Base-by-base conservation (phyloP, 805 yeast species). In the Lachancea cidri region DNA sequence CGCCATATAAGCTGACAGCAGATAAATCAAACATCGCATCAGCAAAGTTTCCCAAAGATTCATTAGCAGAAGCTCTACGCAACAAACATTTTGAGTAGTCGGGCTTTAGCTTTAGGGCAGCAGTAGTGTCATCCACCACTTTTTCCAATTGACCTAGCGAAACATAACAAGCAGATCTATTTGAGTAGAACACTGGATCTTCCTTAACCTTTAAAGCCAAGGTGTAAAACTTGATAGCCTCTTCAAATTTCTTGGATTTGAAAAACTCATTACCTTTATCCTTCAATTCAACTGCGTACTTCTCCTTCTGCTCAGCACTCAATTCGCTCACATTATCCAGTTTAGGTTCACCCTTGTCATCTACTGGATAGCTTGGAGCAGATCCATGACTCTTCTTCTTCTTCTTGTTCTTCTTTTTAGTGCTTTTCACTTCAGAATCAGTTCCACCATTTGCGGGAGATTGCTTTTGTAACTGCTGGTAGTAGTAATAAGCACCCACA, bases 91-190 rank as follows among this genome's bases (percentile, higher is more conserved):
- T 93, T 56, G 86, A 71, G 68, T 93, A 91, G 61, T 84, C 91
- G 9, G 95, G 96, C 62, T 87, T 84, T 55, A 91, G 68, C 54
- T 79, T 74, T 55, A 93, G 74, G 20, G 98, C 98, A 46, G 74
- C 76, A 16, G 95, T 78, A 43, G 96, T 84, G 63, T 88, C 96
- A 52, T 79, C 85, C 48, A 93, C 74, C 35, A 89, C 96, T 61
- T 87, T 82, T 54, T 86, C 87, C 60, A 78, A 80, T 47, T 88
- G 77, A 49, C 80, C 77, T 51, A 86, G 70, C 6, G 94, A 86
- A 38, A 89, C 84, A 67, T 85, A 85, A 67, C 96, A 91, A 14
- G 98, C 98, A 20, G 98, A 88, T 67, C 97, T 81, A 72, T 93
- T 93, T 47, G 97, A 87, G 69, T 82, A 91, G 68, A 76, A 93